Evolutionary conservation across 768 basidiomycete species (phyloP).

Genomic region (Amanita pallidorosea): DNA sequence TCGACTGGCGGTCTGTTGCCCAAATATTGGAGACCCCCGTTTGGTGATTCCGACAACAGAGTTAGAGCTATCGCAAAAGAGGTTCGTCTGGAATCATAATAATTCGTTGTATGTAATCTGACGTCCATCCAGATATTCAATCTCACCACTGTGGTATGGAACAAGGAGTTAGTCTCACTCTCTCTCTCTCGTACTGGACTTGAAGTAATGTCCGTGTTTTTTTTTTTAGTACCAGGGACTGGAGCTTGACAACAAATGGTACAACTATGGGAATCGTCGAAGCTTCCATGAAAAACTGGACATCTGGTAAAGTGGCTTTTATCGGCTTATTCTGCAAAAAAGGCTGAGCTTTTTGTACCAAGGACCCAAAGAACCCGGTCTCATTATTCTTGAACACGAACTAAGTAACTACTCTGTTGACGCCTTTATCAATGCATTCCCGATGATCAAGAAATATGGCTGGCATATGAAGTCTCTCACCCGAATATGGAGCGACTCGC

Average conservation of each 20-base stretch:
- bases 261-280: constrained; percentile 40
- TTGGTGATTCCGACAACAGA: constrained; percentile 75
- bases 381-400: constrained; percentile 84
- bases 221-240: constrained; percentile 55
- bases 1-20: constrained; percentile 65
- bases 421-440: constrained; percentile 58
- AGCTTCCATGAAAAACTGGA: constrained; percentile 42
- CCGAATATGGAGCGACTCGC: constrained; percentile 23
- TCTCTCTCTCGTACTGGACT: not conserved
- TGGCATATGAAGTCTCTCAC: constrained; percentile 63
- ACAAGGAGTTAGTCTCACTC: constrained; percentile 57
- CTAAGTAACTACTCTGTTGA: constrained; percentile 44
- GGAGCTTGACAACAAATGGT: constrained; percentile 41
- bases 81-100: constrained; percentile 23
- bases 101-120: not conserved
- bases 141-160: constrained; percentile 81
- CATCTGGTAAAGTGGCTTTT: constrained; percentile 29
- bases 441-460: constrained; percentile 50
- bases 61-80: constrained; percentile 79
- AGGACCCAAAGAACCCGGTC: constrained; percentile 68
- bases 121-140: constrained; percentile 44
- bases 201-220: constrained; percentile 14
- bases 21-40: constrained; percentile 82
- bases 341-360: not conserved
- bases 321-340: not conserved